phyloP scores from a whole-genome alignment of 805 yeast species.

The Nakazawaea ernobii region DNA sequence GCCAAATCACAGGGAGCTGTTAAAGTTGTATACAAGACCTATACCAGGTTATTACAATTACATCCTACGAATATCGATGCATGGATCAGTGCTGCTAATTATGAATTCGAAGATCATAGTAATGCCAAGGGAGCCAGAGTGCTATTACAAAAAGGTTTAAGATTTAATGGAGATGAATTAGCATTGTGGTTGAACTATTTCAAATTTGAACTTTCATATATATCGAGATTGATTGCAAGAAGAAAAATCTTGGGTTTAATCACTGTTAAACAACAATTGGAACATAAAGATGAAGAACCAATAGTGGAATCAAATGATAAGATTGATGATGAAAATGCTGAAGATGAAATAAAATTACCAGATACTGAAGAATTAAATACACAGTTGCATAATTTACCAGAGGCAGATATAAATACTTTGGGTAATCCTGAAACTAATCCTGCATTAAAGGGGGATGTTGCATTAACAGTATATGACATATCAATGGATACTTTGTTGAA shows the following conservation, averaged over 20 bases:
- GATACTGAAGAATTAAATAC: conserved; percentile 50
- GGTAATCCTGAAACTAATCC: conserved; percentile 85
- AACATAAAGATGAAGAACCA: conserved; percentile 36
- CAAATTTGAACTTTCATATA: conserved; percentile 81
- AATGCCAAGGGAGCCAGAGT: conserved; percentile 86
- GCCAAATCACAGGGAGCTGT: conserved; percentile 64
- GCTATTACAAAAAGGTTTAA: conserved; percentile 75
- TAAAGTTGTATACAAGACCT: conserved; percentile 67
- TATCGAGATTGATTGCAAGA: conserved; percentile 77
- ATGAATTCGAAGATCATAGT: conserved; percentile 85
- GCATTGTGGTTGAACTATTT: conserved; percentile 82
- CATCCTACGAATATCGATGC: conserved; percentile 90
- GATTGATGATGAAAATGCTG: conserved; percentile 21
- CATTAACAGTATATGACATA: conserved; percentile 63
- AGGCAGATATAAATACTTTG: conserved; percentile 76
- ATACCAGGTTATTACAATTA: conserved; percentile 69
- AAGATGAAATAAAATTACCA: conserved; percentile 39
- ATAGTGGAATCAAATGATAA: conserved; percentile 30
- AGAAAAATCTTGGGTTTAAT: conserved; percentile 76
- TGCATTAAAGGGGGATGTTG: conserved; percentile 69
- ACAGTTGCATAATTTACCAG: conserved; percentile 71
- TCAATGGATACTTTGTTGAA: conserved; percentile 45
- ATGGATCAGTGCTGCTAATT: conserved; percentile 93
- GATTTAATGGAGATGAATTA: conserved; percentile 72
- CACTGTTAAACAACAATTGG: conserved; percentile 63